Percentiles rank a stretch among this genome's conserved stretches.
These are phyloP conservation scores for Populus hybrid DNA, from an alignment of 441 rosid genomes.

Conservation along the genomic window DNA sequence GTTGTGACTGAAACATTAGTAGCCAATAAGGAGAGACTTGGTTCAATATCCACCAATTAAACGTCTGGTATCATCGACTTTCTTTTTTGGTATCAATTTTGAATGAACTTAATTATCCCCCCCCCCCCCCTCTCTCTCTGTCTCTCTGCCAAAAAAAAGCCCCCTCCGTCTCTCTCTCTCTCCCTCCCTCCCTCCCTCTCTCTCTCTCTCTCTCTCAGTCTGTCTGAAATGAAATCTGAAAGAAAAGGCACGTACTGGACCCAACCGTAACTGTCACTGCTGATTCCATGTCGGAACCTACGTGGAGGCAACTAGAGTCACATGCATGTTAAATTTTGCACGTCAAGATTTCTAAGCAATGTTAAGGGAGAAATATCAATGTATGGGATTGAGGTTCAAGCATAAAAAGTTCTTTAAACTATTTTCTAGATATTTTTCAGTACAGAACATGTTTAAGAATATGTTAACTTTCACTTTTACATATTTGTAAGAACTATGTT, in stretches of 20 bases:
- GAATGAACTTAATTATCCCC: neutral
- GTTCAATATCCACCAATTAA: slow-evolving; percentile 23
- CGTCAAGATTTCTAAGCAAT: neutral
- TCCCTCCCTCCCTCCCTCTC: neutral
- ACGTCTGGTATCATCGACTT: neutral
- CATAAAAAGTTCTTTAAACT: too few species aligned
- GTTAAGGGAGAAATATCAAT: too few species aligned
- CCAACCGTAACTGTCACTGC: slow-evolving; percentile 26
- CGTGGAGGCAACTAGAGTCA: slow-evolving; percentile 46
- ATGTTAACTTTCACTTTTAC: too few species aligned
- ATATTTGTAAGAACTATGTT: too few species aligned
- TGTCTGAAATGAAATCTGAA: slow-evolving; percentile 5
- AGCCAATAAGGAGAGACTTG: slow-evolving; percentile 7
- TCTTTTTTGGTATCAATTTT: neutral
- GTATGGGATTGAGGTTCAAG: too few species aligned
- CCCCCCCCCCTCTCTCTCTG: too few species aligned
- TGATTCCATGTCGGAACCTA: slow-evolving; percentile 36
- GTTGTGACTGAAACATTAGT: slow-evolving; percentile 4
- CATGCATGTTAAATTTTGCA: slow-evolving; percentile 29
- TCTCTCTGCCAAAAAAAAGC: too few species aligned
- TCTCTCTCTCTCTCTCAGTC: neutral
- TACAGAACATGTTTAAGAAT: too few species aligned
- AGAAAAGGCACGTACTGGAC: slow-evolving; percentile 28
- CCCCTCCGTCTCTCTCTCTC: neutral
- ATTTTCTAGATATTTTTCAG: too few species aligned